A percentile compares a stretch with the other conserved stretches of the same genome.
These are phyloP conservation scores for Penicillium taxi DNA, from an alignment of 495 filamentous ascomycete species.

Conservation along the genomic window DNA sequence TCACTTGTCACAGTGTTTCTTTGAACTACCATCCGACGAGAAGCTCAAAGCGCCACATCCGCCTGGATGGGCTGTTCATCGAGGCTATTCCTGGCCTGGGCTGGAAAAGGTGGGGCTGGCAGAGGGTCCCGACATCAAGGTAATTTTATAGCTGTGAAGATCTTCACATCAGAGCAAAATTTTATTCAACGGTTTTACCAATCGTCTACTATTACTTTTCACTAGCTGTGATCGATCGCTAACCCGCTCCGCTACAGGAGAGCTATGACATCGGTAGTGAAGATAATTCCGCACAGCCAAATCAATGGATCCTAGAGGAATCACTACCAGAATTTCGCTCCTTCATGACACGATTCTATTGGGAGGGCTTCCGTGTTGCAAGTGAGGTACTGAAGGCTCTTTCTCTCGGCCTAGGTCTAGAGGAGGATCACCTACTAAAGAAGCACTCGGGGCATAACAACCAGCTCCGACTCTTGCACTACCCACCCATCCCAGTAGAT, in stretches of 20 bases:
- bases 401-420: conserved; percentile 42
- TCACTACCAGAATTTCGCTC: conserved; percentile 50
- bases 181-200: not conserved
- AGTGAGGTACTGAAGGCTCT: conserved; percentile 45
- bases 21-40: conserved; percentile 34
- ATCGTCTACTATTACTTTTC: not conserved
- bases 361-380: conserved; percentile 37
- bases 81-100: conserved; percentile 59
- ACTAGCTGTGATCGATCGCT: not conserved
- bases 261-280: conserved; percentile 61
- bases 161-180: too few relatives aligned
- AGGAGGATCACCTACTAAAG: conserved; percentile 43
- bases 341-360: conserved; percentile 53
- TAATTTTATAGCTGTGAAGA: too few relatives aligned
- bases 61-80: conserved; percentile 45
- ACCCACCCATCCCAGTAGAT: conserved; percentile 48
- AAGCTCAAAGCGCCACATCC: conserved; percentile 56
- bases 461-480: conserved; percentile 59
- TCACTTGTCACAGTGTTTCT: conserved; percentile 42
- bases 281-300: conserved; percentile 46
- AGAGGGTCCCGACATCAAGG: conserved; percentile 38
- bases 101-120: conserved; percentile 53
- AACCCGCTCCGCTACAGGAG: conserved; percentile 37
- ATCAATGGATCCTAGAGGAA: conserved; percentile 56
- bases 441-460: conserved; percentile 52